Evolutionary conservation across 1,284 basidiomycete genomes (phyloP).

Genomic region (Trichosporon sp.): DNA sequence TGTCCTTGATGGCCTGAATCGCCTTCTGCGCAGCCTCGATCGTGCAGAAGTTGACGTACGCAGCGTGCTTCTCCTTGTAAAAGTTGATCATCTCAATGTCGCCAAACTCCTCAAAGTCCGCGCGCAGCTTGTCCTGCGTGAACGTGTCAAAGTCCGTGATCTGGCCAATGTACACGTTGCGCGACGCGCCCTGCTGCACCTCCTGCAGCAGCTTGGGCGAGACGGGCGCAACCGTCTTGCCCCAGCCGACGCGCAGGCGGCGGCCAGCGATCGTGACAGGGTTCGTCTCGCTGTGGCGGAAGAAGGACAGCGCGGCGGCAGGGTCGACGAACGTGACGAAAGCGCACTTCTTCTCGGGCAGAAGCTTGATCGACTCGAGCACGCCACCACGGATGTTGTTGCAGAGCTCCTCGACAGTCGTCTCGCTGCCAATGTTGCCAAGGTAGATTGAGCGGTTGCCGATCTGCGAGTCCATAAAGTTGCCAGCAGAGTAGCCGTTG

Average conservation of each 20-base stretch:
- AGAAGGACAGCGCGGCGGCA: constrained; percentile 82
- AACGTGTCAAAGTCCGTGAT: constrained; percentile 87
- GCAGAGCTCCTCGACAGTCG: constrained; percentile 83
- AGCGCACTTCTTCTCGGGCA: constrained; percentile 42
- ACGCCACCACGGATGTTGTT: constrained; percentile 86
- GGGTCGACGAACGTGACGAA: constrained; percentile 89
- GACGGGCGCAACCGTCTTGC: constrained; percentile 80
- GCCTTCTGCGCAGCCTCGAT: constrained; percentile 92
- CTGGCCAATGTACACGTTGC: constrained; percentile 91
- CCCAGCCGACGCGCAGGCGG: constrained; percentile 90
- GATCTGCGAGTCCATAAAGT: constrained; percentile 40
- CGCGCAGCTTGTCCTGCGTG: constrained; percentile 74
- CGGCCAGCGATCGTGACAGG: constrained; percentile 85
- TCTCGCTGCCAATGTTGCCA: constrained; percentile 91
- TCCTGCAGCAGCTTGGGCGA: constrained; percentile 69
- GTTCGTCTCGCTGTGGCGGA: constrained; percentile 78
- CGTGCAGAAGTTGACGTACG: constrained; percentile 90
- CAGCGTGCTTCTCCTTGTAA: constrained; percentile 91
- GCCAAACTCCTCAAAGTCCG: constrained; percentile 86
- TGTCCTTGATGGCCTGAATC: constrained; percentile 79
- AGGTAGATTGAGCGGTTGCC: constrained; percentile 82
- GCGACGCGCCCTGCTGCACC: constrained; percentile 81
- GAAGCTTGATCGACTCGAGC: constrained; percentile 21
- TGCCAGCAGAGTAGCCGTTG: constrained; percentile 12
- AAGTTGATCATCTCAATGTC: constrained; percentile 92